Base-by-base conservation (phyloP, 306 rosid genomes). In the Cicer pinnatifidum region DNA sequence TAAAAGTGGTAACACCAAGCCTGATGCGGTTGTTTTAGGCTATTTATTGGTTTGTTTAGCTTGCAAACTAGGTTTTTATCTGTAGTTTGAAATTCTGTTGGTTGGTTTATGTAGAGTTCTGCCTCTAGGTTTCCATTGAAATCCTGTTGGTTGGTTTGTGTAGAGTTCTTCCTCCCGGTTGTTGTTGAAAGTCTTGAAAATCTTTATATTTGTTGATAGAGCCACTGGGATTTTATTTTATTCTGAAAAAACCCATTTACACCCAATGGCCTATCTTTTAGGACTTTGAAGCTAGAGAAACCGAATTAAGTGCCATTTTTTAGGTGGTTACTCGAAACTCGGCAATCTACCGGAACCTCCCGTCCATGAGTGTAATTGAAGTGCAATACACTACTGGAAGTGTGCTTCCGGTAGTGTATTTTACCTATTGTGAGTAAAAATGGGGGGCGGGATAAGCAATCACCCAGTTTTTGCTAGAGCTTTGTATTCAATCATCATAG, bases 171-270 rank as follows among this genome's bases (percentile, higher is more conserved):
- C 28, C 28, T 23, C 7, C n/a, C 0, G 61, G 61, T 19, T 54
- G 62, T 56, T 56, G 39, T 5, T 56, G 62, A 56, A 56, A 56
- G 62, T 56, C 13, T 9, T 20, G 62, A 56, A 56, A 56, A 40
- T 4, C 9, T 52, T 16, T 52, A 28, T 28, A 28, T 11, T 58
- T 58, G 16, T 58, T 58, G 64, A 28, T 28, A 28, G 41, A 58
- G 17, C 41, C 16, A 4, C 8, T 1, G 0, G 7, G 12, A 7
- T 19, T 54, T 54, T 54, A n/a, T 54, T 54, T 54, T 54, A 9
- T 54, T 8, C 6, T 54, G 37, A 23, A 23, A 54, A 54, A 54
- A 9, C 37, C 61, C 33, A 9, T 54, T 54, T 54, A 20, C n/a
- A 54, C 12, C 61, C 35, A 9, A 23, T 19, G 40, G 4, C 40